Evolutionary conservation across 352 stramenopile genomes (phyloP).

Genomic region (Halophytophthora batemanensis): DNA sequence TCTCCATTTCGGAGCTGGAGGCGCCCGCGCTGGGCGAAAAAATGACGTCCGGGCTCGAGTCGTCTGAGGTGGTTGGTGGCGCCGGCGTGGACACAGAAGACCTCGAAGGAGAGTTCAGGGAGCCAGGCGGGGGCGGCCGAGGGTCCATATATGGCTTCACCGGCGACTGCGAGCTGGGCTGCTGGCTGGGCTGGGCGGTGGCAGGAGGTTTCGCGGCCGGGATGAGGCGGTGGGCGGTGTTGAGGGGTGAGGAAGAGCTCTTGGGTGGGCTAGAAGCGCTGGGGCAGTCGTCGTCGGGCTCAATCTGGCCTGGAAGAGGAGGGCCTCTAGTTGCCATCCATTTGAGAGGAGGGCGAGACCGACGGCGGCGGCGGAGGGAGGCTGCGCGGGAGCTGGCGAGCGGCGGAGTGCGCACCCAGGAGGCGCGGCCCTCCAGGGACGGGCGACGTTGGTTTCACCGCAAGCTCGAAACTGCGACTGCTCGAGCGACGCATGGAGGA

Average conservation of each 20-base stretch:
- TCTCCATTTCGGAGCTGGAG: too few species aligned
- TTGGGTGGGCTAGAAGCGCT: background rate
- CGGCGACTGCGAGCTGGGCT: too few species aligned
- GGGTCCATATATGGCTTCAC: background rate
- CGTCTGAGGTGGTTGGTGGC: too few species aligned
- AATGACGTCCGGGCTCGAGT: too few species aligned
- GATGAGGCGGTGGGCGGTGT: constrained; percentile 2
- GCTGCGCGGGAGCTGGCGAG: background rate
- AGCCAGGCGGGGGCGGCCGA: background rate
- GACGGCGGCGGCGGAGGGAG: background rate
- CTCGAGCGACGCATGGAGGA: too few species aligned
- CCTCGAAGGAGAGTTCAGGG: background rate
- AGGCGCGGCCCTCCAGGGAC: too few species aligned
- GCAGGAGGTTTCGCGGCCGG: background rate
- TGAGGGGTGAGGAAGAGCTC: background rate
- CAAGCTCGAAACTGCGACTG: too few species aligned
- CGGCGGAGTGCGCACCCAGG: too few species aligned
- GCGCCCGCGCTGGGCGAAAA: too few species aligned
- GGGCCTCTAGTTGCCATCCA: constrained; percentile 21
- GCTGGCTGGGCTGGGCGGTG: constrained; percentile 1
- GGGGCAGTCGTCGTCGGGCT: constrained; percentile 12
- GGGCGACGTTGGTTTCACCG: background rate
- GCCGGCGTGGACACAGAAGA: too few species aligned
- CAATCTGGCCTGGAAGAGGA: constrained; percentile 20
- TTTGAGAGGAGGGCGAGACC: constrained; percentile 11